These are phyloP conservation scores for Fagopyrum tataricum DNA, from an alignment of 148 eudicot genomes.

Conservation along the genomic window DNA sequence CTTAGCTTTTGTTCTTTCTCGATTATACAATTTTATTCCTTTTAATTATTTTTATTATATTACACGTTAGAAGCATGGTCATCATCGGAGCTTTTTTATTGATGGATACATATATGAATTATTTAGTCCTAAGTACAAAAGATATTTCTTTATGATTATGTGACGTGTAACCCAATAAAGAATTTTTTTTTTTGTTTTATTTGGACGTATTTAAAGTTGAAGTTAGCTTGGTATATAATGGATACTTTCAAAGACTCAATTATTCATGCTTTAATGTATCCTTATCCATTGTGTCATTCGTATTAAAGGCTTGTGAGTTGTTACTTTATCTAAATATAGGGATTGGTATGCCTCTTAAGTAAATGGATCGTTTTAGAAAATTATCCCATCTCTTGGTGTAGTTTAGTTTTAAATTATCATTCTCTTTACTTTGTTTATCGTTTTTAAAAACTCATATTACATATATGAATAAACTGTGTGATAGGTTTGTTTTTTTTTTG, in stretches of 20 bases:
- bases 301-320: not conserved
- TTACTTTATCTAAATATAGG: too few relatives aligned
- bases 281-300: not conserved
- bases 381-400: too few relatives aligned
- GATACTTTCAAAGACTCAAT: conserved; percentile 1
- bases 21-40: not conserved
- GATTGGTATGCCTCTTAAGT: too few relatives aligned
- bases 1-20: not conserved
- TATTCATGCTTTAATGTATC: not conserved
- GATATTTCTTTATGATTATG: not conserved
- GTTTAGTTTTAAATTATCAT: too few relatives aligned
- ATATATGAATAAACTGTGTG: too few relatives aligned
- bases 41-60: not conserved
- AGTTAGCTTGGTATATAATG: not conserved
- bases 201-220: not conserved
- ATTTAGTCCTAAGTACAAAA: not conserved
- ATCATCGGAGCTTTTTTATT: not conserved
- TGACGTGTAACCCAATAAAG: not conserved
- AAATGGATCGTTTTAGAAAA: too few relatives aligned
- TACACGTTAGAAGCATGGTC: conserved; percentile 12
- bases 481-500: too few relatives aligned
- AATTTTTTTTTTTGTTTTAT: not conserved
- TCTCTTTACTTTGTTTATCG: too few relatives aligned
- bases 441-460: too few relatives aligned
- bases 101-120: not conserved